These are phyloP conservation scores for Yamadazyma nakazawae DNA, from an alignment of 805 yeast genomes.

Conservation along the genomic window DNA sequence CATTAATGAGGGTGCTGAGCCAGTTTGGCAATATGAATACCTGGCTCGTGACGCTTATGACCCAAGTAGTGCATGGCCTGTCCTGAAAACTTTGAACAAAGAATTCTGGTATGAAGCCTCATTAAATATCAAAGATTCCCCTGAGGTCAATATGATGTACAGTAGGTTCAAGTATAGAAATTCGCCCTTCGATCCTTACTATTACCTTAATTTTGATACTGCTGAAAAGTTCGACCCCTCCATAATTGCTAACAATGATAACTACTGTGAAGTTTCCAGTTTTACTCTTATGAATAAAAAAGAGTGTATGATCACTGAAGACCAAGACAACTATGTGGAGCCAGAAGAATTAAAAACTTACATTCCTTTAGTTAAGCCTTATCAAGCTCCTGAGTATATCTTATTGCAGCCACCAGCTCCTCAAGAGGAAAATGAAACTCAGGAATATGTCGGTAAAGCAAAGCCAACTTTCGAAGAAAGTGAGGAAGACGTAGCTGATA, in stretches of 20 bases:
- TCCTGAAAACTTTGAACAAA: conserved; percentile 56
- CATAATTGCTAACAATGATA: conserved; percentile 13
- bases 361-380: conserved; percentile 16
- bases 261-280: conserved; percentile 19
- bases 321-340: conserved; percentile 20
- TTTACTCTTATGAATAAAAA: conserved; percentile 20
- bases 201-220: neutral
- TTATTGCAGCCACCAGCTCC: neutral
- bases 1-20: conserved; percentile 51
- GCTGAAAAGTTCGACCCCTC: conserved; percentile 25
- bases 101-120: conserved; percentile 49
- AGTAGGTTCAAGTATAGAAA: conserved; percentile 47
- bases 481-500: neutral
- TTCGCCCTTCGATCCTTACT: conserved; percentile 30
- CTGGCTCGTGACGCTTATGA: conserved; percentile 61
- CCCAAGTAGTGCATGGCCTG: conserved; percentile 55
- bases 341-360: conserved; percentile 14
- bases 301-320: conserved; percentile 20
- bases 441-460: neutral
- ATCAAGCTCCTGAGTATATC: conserved; percentile 14
- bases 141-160: conserved; percentile 47
- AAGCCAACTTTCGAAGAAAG: neutral
- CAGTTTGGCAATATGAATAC: conserved; percentile 61
- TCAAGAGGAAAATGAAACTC: neutral
- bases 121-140: conserved; percentile 38